Evolutionary conservation across 306 rosid species (phyloP), one percentile per base, ranked within the genome.

Genomic region (Quercus dentata): DNA sequence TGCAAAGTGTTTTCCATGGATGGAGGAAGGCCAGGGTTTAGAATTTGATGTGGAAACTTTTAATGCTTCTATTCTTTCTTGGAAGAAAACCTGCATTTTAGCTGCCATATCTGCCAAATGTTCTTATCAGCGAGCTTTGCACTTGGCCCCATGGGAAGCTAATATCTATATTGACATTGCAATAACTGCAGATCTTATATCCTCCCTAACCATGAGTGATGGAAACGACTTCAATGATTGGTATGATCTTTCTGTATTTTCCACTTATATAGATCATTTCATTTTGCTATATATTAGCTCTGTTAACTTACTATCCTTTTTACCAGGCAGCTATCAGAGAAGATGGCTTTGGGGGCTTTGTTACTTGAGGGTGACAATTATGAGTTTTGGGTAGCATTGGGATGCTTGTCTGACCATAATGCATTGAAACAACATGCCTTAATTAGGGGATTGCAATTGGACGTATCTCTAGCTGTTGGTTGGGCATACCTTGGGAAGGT

Each of bases 401-500:
- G 97, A 80, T 90, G 86, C 74, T 81, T 92, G 73, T 84, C 97
- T 67, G 61, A 81, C 84, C 86, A 90, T 79, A 83, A 59, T 74
- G 89, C 94, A 52, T 82, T 94, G 75, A 92, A 90, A 82, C 97
- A 94, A 85, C 97, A 94, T 85, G 94, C 98, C 76, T 69, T 92
- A 70, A 87, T 94, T 69, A 86, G 97, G 83, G 97, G 91, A 61
- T 87, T 94, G 80, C 98, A 94, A 75, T 84, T 92, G 87, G 91
- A 94, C 78, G 91, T 79, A 56, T 92, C 98, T 81, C 80, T 88
- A 70, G 97, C 97, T 87, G 81, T 84, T 83, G 97, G 90, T 31
- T 94, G 97, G 98, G 94, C 94, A 76, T 90, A 88, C 86, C 92
- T 94, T 70, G 98, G 98, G 83, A 91, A 91, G 97, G 98, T 92